These are phyloP conservation scores for Austroboletus eburneus DNA, from an alignment of 768 basidiomycete genomes.

Conservation along the genomic window DNA sequence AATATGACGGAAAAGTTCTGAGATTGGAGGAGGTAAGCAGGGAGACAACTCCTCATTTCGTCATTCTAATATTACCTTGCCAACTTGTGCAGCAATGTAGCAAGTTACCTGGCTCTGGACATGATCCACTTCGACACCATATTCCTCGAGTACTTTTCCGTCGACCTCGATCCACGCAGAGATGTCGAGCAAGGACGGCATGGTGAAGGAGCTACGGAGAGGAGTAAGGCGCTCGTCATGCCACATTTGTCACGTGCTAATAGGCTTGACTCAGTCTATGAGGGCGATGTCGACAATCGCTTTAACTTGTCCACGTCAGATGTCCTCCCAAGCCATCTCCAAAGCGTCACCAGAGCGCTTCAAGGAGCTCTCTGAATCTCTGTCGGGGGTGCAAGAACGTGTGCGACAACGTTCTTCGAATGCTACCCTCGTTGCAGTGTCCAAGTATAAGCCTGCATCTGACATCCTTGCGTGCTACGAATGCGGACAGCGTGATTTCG, in stretches of 20 bases:
- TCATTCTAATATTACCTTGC: constrained; percentile 18
- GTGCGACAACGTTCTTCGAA: constrained; percentile 33
- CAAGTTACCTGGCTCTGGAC: constrained; percentile 21
- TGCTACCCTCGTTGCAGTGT: constrained; percentile 77
- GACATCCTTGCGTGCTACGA: constrained; percentile 85
- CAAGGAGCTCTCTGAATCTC: constrained; percentile 48
- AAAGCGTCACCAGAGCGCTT: constrained; percentile 39
- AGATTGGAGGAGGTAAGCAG: constrained; percentile 1
- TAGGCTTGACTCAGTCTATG: neutral
- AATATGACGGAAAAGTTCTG: constrained; percentile 27
- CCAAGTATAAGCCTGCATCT: constrained; percentile 86
- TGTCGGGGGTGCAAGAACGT: constrained; percentile 49
- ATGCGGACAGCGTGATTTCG: constrained; percentile 84
- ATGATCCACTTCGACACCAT: constrained; percentile 18
- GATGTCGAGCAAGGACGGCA: constrained; percentile 20
- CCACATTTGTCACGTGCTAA: constrained; percentile 24
- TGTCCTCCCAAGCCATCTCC: constrained; percentile 14
- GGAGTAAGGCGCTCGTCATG: too few relatives aligned
- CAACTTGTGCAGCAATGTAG: constrained; percentile 26
- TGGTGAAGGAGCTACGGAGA: neutral
- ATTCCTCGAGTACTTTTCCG: constrained; percentile 22
- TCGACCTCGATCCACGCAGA: constrained; percentile 30
- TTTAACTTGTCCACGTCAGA: constrained; percentile 12
- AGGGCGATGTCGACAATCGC: constrained; percentile 5
- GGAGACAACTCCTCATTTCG: neutral